A percentile compares a stretch with the other conserved stretches of the same genome.
Evolutionary conservation across 2,329 filamentous ascomycete genomes (phyloP).

Genomic region (Ceratocystis variospora): DNA sequence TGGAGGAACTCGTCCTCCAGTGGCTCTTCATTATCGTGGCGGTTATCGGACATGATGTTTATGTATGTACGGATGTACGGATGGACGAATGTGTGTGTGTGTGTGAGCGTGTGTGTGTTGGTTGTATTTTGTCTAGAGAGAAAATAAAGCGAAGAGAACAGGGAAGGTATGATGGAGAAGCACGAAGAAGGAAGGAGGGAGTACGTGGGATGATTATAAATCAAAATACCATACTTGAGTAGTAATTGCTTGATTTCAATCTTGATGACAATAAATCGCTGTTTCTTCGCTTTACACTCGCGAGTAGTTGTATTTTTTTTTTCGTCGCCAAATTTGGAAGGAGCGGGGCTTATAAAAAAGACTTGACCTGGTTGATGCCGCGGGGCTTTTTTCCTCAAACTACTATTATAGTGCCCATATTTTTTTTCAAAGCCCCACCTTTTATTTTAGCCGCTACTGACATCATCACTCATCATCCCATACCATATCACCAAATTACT

Average conservation of each 20-base stretch:
- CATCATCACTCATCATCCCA: neutral
- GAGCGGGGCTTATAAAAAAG: constrained; percentile 9
- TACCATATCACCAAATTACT: no score
- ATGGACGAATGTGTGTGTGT: neutral
- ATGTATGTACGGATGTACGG: no score
- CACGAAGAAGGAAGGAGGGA: no score
- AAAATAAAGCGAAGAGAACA: neutral
- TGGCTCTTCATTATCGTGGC: constrained; percentile 12
- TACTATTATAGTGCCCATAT: neutral
- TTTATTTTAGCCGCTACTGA: neutral
- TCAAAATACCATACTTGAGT: neutral
- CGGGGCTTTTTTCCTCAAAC: constrained; percentile 1
- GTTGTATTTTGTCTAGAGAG: neutral
- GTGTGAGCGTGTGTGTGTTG: neutral
- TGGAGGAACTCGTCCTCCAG: constrained; percentile 17
- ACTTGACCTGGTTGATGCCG: neutral
- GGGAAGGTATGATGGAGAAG: neutral
- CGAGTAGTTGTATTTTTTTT: constrained; percentile 2
- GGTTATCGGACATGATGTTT: constrained; percentile 11
- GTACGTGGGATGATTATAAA: constrained; percentile 7
- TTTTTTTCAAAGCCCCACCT: neutral
- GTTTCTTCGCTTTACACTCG: neutral
- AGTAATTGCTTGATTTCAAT: constrained; percentile 7
- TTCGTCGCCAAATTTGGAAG: constrained; percentile 13
- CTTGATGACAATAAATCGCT: neutral